Evolutionary conservation across 225 moss, liverwort and hornwort genomes (phyloP).

Genomic region (Physcomitrellopsis africana): DNA sequence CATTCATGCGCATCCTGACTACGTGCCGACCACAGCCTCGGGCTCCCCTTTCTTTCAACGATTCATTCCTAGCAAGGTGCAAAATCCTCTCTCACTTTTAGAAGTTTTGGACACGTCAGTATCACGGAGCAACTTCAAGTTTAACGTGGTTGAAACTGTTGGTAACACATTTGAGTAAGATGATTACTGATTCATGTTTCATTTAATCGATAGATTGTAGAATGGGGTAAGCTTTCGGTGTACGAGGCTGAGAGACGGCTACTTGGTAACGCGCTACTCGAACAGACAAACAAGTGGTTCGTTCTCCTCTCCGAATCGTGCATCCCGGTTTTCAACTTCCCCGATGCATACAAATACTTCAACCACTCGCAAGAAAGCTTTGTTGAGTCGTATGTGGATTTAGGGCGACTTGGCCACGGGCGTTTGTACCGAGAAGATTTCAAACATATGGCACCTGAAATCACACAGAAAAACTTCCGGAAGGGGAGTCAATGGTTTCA

Average conservation of each 20-base stretch:
- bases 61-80: conserved; percentile 58
- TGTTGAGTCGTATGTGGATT: conserved; percentile 28
- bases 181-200: neutral
- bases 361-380: conserved; percentile 32
- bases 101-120: too few relatives aligned
- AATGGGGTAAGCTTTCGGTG: conserved; percentile 43
- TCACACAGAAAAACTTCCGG: conserved; percentile 39
- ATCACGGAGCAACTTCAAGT: too few relatives aligned
- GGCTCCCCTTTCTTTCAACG: conserved; percentile 45
- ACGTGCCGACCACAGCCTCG: conserved; percentile 27
- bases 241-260: conserved; percentile 48
- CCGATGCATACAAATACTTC: conserved; percentile 27
- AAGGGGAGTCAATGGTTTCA: conserved; percentile 67
- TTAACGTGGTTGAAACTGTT: too few relatives aligned
- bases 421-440: conserved; percentile 28
- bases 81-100: neutral
- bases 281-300: conserved; percentile 41
- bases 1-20: conserved; percentile 47
- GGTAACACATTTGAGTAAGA: too few relatives aligned
- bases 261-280: conserved; percentile 40
- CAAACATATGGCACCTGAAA: conserved; percentile 41
- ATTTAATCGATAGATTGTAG: conserved; percentile 28
- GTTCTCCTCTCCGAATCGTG: conserved; percentile 51
- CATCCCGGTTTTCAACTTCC: conserved; percentile 41
- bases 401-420: neutral